Conservation (phyloP, 495 filamentous ascomycete species). For the Delitschia confertaspora region DNA sequence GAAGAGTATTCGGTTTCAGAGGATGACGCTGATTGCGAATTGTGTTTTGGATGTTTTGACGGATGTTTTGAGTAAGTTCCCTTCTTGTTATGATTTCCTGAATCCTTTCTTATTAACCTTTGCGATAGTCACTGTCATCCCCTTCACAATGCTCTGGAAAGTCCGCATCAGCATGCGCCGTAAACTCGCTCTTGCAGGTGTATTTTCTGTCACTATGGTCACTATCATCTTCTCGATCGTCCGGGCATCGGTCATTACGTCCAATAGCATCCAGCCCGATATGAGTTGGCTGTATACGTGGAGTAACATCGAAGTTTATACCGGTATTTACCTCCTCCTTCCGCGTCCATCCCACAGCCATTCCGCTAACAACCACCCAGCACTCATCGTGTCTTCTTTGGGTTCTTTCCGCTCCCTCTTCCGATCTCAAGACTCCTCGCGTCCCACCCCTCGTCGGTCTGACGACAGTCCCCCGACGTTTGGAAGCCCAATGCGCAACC, state of each 20-base stretch:
- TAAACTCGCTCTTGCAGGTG: slow-evolving; percentile 25
- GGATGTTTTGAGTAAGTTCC: slow-evolving; percentile 26
- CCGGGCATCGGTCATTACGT: neutral
- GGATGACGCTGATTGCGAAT: slow-evolving; percentile 21
- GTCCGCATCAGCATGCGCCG: slow-evolving; percentile 19
- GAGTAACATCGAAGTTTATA: slow-evolving; percentile 3
- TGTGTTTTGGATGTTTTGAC: slow-evolving; percentile 31
- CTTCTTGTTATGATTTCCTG: neutral
- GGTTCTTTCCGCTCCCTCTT: slow-evolving; percentile 2
- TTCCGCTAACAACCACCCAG: neutral
- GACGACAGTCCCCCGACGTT: too few species aligned
- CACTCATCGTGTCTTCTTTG: neutral
- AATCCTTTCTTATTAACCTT: neutral
- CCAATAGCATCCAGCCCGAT: too few species aligned
- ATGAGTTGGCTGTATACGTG: slow-evolving; percentile 2
- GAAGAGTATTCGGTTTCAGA: slow-evolving; percentile 3
- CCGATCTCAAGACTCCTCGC: neutral
- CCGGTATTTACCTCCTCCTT: neutral
- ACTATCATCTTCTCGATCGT: slow-evolving; percentile 30
- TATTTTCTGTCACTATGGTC: slow-evolving; percentile 33
- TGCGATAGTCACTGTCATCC: slow-evolving; percentile 13
- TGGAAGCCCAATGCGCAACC: too few species aligned
- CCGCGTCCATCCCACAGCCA: neutral
- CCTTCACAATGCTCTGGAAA: slow-evolving; percentile 31
- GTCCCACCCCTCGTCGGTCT: too few species aligned